These are phyloP conservation scores for Austroboletus novae-zelandiae DNA, from an alignment of 1,284 basidiomycete species.

Conservation along the genomic window DNA sequence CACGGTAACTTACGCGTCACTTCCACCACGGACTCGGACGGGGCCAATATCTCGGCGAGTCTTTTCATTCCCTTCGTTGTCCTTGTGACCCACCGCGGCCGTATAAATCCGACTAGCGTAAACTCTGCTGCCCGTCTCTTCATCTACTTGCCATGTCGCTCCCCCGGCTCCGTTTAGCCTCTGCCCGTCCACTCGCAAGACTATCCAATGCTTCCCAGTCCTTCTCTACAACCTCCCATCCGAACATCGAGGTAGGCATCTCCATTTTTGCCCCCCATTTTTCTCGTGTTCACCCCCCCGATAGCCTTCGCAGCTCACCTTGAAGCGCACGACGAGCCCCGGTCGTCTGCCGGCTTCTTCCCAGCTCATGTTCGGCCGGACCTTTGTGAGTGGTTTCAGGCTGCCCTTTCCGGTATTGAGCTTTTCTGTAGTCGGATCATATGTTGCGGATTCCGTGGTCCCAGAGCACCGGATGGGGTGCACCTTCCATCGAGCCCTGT, in stretches of 20 bases:
- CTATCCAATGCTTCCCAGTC: background rate
- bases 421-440: slow-evolving; percentile 73
- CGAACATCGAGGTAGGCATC: slow-evolving; percentile 32
- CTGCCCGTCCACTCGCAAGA: slow-evolving; percentile 8
- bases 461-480: slow-evolving; percentile 72
- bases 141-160: slow-evolving; percentile 18
- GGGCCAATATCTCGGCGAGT: no score
- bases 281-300: background rate
- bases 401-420: slow-evolving; percentile 10
- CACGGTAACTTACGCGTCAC: background rate
- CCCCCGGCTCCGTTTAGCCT: slow-evolving; percentile 7
- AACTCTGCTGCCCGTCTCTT: background rate
- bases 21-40: no score
- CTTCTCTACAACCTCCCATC: slow-evolving; percentile 7
- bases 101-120: slow-evolving; percentile 26
- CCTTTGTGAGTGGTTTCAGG: slow-evolving; percentile 51
- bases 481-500: slow-evolving; percentile 86
- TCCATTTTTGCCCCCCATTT: background rate
- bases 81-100: background rate
- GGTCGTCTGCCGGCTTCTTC: slow-evolving; percentile 52
- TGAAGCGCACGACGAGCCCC: slow-evolving; percentile 50
- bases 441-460: slow-evolving; percentile 90
- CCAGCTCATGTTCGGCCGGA: slow-evolving; percentile 64
- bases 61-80: background rate
- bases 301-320: slow-evolving; percentile 48